Conservation (phyloP, 1,284 basidiomycete species). For the Papiliotrema flavescens region DNA sequence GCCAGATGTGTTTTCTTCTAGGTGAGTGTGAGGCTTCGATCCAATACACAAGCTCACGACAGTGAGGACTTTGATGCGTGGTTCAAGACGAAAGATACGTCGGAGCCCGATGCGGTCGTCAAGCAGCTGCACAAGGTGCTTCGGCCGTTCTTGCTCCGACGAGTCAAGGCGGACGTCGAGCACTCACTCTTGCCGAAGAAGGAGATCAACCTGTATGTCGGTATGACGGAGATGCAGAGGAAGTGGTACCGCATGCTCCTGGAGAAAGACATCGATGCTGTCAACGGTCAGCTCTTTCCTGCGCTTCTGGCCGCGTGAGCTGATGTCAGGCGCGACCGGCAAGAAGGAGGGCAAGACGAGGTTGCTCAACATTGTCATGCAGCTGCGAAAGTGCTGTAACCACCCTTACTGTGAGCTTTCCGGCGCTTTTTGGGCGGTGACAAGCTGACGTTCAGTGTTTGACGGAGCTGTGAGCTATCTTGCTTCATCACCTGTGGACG, state of each 20-base stretch:
- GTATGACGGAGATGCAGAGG: slow-evolving; percentile 95
- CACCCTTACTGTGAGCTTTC: slow-evolving; percentile 54
- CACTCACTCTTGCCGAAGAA: slow-evolving; percentile 96
- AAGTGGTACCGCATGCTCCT: slow-evolving; percentile 96
- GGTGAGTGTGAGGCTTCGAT: slow-evolving; percentile 16
- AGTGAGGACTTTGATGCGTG: slow-evolving; percentile 75
- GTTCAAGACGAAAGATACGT: slow-evolving; percentile 70
- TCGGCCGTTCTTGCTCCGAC: slow-evolving; percentile 86
- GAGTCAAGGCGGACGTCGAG: slow-evolving; percentile 97
- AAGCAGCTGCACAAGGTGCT: slow-evolving; percentile 97
- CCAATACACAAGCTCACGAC: background rate
- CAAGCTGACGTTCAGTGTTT: slow-evolving; percentile 39
- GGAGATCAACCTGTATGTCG: slow-evolving; percentile 98
- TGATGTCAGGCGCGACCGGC: slow-evolving; percentile 65
- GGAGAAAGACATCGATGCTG: slow-evolving; percentile 98
- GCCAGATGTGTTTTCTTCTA: slow-evolving; percentile 54
- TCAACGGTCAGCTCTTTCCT: slow-evolving; percentile 64
- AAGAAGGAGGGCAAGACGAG: slow-evolving; percentile 99
- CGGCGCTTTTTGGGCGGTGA: background rate
- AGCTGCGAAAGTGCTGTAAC: slow-evolving; percentile 63
- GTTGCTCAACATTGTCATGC: slow-evolving; percentile 99
- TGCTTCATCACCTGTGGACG: slow-evolving; percentile 72
- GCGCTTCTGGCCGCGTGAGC: background rate
- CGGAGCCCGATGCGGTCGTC: slow-evolving; percentile 81
- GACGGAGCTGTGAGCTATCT: slow-evolving; percentile 44